Percentiles rank a stretch among this genome's conserved stretches.
Conservation (phyloP, 164 flowering plant genomes). For the Umbilicus rupestris region DNA sequence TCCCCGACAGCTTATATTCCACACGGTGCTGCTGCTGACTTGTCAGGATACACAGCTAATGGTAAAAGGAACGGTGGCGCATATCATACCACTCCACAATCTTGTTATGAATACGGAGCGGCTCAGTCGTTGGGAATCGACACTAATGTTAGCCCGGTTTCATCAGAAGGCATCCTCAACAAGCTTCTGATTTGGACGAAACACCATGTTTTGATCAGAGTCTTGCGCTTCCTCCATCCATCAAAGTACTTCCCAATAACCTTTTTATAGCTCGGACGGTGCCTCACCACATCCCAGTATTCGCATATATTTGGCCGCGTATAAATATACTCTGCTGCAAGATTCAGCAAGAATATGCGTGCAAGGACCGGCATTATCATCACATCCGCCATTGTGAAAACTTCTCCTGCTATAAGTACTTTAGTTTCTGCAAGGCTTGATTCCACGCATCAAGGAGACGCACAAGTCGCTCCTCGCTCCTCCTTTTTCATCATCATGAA, state of each 20-base stretch:
- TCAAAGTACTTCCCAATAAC: conserved; percentile 74
- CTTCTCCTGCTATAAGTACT: conserved; percentile 65
- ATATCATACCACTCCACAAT: conserved; percentile 17
- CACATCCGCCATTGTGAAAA: conserved; percentile 73
- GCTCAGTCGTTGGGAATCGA: conserved; percentile 27
- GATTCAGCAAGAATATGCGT: conserved; percentile 47
- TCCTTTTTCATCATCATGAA: conserved; percentile 13
- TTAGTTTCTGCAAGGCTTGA: conserved; percentile 38
- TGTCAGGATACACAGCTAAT: conserved; percentile 23
- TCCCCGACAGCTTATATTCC: conserved; percentile 11
- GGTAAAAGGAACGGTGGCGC: conserved; percentile 25
- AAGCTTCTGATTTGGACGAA: conserved; percentile 46
- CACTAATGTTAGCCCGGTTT: conserved; percentile 54
- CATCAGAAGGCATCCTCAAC: conserved; percentile 60
- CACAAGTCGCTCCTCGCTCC: conserved; percentile 47
- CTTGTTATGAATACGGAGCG: conserved; percentile 24
- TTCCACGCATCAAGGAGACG: conserved; percentile 72
- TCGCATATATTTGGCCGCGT: conserved; percentile 48
- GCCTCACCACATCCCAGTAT: conserved; percentile 40
- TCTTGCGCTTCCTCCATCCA: conserved; percentile 79
- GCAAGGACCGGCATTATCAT: conserved; percentile 69
- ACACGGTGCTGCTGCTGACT: conserved; percentile 19
- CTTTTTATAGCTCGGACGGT: conserved; percentile 48
- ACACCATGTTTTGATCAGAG: conserved; percentile 62
- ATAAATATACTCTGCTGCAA: conserved; percentile 55